Evolutionary conservation across 305 asterid species (phyloP), one percentile per base, ranked within the genome.

Genomic region (Fraxinus sp.): DNA sequence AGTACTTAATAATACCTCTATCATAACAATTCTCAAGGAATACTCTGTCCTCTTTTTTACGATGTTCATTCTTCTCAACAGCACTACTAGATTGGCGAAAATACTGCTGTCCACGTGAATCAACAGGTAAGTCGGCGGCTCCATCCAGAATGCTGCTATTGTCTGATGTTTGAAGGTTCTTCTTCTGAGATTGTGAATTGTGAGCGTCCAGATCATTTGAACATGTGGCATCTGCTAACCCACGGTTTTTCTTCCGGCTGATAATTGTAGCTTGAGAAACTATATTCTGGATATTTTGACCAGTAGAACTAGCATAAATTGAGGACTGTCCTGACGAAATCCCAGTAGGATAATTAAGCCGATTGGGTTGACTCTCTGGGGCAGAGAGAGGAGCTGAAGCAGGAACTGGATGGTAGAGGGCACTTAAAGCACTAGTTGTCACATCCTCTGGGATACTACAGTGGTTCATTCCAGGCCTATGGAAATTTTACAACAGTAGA

Each of bases 391-490:
- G 85, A 84, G 86, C 88, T 75, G 86, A 79, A 77, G 83, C 71
- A 86, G 90, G 85, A 80, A 90, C 91, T 20, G 93, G 89, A 80
- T 90, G 95, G 90, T 93, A 93, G 81, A 89, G 93, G 81, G 98
- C 92, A 81, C 93, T 92, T 78, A 92, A 70, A 87, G 97, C 92
- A 83, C 87, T 93, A 55, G 98, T 94, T 3, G 99, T 95, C 87
- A 86, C 92, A 85, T 95, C 97, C 88, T 95, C 97, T 6, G 93
- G 90, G 89, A 95, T 77, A 79, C 83, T 87, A 83, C 99, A 97
- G 59, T 92, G 92, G 87, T 97, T 95, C 98, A 91, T 89, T 85
- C 93, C 94, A 87, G 96, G 97, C 95, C 99, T 95, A 88, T 22
- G 39, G 74, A 55, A 82, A 87, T 82, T 49, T 41, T 22, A 86